Base-by-base conservation (phyloP, 75 land plant genomes). In the Pinus taeda region DNA sequence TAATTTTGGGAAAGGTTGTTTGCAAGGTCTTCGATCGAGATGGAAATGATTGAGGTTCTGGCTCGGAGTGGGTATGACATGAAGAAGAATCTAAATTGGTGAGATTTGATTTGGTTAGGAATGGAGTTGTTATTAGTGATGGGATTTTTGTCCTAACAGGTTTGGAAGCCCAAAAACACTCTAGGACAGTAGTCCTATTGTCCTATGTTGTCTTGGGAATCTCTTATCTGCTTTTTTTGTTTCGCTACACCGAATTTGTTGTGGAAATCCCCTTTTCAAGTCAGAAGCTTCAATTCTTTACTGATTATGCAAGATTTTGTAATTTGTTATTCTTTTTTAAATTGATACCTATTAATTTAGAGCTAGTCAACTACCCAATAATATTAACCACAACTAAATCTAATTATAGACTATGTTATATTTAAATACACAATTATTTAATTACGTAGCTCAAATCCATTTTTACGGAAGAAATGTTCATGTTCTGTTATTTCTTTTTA, bases 91-190 rank as follows among this genome's bases (percentile, higher is more conserved):
- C 88, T 95, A 37, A 77, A 82, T 0, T 95, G 98, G 98, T 93
- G 92, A 92, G 98, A 95, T 76, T 78, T 95, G 42, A 85, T 88
- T 33, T 95, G 95, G 95, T 86, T 92, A 71, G 90, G 89, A 1
- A 77, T 15, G 98, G 98, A 0, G 90, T 92, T 20, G 92, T 95
- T 59, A 86, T 95, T 60, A 95, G 98, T 20, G 86, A 93, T n/a
- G 98, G 98, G 0, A 86, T 95, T 22, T 95, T 95, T 72, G 95
- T 95, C 26, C 86, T 95, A 77, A 93, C 98, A 3, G 98, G 98
- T 9, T 75, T 66, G 56, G 91, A 85, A 57, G 88, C 92, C 3
- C 36, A 70, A 9, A 18, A 79, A 0, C 57, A 37, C 6, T 84
- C 95, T 14, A 95, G 95, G 18, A 93, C 93, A 2, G 92, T 94